Conservation (phyloP, 2,329 filamentous ascomycete genomes). For the Pseudogymnoascus sp. region DNA sequence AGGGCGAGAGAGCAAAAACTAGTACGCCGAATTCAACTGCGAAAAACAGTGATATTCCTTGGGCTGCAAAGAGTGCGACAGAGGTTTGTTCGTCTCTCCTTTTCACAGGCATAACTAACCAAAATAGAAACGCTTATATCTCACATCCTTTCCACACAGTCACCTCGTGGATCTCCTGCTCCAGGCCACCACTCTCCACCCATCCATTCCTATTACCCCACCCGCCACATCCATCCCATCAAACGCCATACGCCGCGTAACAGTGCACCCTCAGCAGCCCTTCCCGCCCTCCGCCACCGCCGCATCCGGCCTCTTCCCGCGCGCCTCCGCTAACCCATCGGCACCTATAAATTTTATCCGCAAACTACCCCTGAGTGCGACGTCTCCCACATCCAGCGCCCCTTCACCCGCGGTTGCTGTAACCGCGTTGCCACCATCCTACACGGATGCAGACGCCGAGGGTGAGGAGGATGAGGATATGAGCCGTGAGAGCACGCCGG, state of each 20-base stretch:
- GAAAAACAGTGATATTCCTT: conserved; percentile 13
- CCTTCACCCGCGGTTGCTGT: not conserved
- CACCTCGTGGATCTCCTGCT: conserved; percentile 58
- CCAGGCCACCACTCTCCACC: conserved; percentile 50
- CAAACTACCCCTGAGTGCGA: conserved; percentile 25
- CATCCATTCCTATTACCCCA: conserved; percentile 58
- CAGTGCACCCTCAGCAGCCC: conserved; percentile 22
- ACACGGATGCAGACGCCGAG: conserved; percentile 13
- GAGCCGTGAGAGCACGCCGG: conserved; percentile 41
- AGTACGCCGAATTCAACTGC: conserved; percentile 17
- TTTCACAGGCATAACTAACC: conserved; percentile 14
- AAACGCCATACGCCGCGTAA: conserved; percentile 19
- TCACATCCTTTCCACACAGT: conserved; percentile 50
- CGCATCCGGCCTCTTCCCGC: conserved; percentile 28
- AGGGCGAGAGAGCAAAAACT: conserved; percentile 29
- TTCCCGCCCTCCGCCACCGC: conserved; percentile 28
- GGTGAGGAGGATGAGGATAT: conserved; percentile 28
- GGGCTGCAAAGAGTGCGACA: conserved; percentile 27
- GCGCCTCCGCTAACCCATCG: conserved; percentile 31
- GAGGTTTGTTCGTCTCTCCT: conserved; percentile 30
- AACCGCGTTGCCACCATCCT: not conserved
- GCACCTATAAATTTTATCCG: conserved; percentile 34
- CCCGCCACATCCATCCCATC: conserved; percentile 13
- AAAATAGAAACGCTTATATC: conserved; percentile 50
- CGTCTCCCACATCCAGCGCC: conserved; percentile 7